Evolutionary conservation across 345 rosid species (phyloP), one percentile per base, ranked within the genome.

Genomic region (Odontarrhena argentea): DNA sequence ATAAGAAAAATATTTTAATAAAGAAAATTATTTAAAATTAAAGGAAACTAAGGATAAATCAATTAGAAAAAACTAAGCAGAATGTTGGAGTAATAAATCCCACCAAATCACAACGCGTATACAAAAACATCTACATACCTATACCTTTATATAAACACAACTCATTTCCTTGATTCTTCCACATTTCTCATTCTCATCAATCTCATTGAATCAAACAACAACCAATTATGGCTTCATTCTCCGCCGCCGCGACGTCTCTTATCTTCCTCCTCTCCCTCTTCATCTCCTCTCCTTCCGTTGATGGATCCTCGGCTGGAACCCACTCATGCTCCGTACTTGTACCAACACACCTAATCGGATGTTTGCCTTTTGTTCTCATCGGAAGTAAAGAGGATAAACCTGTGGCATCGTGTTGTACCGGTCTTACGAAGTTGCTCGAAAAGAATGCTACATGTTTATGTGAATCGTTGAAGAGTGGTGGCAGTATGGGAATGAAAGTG

Each of bases 401-500:
- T 0, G 25, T 22, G 2, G 40, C 15, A 12, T 7, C 32, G 0
- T 74, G 77, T 1, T 74, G 77, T n/a, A 6, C 38, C 0, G 47
- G 56, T 53, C 25, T 74, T 3, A 67, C 56, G 58, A 53, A 3
- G 7, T 49, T 74, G 35, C 64, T 74, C 8, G 45, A 46, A 24
- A 14, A 57, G 2, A 67, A 47, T 11, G 24, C 73, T 0, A n/a
- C 22, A 30, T 74, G 77, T 60, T n/a, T 74, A 14, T 74, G 77
- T 10, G 59, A 60, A 32, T 73, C 40, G 12, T 47, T 74, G 2
- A 74, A 67, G 73, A 46, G 2, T 24, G 28, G 73, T 67, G 52
- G 0, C 22, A 14, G 49, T 8, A 0, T 44, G 10, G 71, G 67
- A 25, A 1, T 67, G 40, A 72, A 10, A 49, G 0, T 72, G 1